Conservation (phyloP, 2,329 filamentous ascomycete genomes). For the Hypocrella siamensis region DNA sequence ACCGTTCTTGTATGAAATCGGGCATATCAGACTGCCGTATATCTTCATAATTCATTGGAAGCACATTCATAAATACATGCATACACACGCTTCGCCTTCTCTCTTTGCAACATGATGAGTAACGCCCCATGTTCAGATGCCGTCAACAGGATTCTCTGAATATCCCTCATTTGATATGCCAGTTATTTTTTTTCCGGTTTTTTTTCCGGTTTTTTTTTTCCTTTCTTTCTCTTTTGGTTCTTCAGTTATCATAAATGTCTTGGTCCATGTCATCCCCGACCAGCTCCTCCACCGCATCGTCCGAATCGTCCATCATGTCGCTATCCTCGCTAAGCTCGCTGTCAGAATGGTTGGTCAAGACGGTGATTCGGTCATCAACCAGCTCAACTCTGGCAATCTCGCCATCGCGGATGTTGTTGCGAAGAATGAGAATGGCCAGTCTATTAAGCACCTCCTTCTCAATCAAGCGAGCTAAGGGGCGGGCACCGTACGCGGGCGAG, state of each 20-base stretch:
- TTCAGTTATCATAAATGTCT: conserved; percentile 29
- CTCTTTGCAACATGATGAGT: too few relatives aligned
- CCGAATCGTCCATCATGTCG: conserved; percentile 58
- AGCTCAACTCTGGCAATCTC: conserved; percentile 70
- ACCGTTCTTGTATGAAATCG: too few relatives aligned
- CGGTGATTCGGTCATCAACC: conserved; percentile 61
- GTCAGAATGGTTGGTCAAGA: conserved; percentile 66
- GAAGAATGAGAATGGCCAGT: conserved; percentile 78
- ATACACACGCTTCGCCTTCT: too few relatives aligned
- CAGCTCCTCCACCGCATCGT: conserved; percentile 58
- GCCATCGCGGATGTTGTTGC: conserved; percentile 71
- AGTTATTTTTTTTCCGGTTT: neutral
- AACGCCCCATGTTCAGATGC: too few relatives aligned
- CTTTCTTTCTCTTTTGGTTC: conserved; percentile 2
- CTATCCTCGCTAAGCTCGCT: conserved; percentile 47
- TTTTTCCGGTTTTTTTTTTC: neutral
- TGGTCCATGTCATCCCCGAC: conserved; percentile 44
- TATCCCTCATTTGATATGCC: neutral
- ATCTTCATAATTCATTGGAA: too few relatives aligned
- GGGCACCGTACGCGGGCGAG: conserved; percentile 85
- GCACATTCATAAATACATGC: too few relatives aligned
- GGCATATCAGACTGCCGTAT: too few relatives aligned
- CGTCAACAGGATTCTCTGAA: too few relatives aligned
- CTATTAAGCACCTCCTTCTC: conserved; percentile 95
- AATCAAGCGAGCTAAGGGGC: conserved; percentile 76